These are phyloP conservation scores for Aspergillus terreus DNA, from an alignment of 2,329 filamentous ascomycete genomes.

Conservation along the genomic window DNA sequence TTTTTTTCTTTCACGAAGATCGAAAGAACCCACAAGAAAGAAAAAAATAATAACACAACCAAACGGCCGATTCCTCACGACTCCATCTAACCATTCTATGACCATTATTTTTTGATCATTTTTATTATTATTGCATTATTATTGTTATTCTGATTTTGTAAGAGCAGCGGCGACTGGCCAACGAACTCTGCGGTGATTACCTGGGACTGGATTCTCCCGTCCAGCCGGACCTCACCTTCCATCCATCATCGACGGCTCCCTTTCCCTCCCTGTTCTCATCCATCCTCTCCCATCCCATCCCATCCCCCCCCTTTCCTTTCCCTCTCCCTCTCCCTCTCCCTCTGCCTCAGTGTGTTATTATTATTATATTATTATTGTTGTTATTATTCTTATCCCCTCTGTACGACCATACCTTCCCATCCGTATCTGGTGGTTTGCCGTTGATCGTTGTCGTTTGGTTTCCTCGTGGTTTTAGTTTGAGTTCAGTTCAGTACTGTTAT, in stretches of 20 bases:
- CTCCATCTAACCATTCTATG: conserved; percentile 8
- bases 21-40: conserved; percentile 3
- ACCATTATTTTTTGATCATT: conserved; percentile 15
- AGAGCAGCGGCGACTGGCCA: conserved; percentile 9
- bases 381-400: conserved; percentile 6
- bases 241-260: conserved; percentile 5
- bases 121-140: conserved; percentile 10
- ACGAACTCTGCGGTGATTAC: conserved; percentile 15
- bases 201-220: conserved; percentile 6
- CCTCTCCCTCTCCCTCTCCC: conserved; percentile 12
- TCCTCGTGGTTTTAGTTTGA: conserved; percentile 2
- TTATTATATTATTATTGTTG: background rate
- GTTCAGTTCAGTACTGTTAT: background rate
- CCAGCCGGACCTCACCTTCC: conserved; percentile 2
- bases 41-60: conserved; percentile 13
- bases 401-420: conserved; percentile 1
- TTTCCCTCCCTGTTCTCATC: conserved; percentile 5
- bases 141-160: background rate
- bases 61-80: conserved; percentile 7
- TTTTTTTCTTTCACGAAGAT: conserved; percentile 13
- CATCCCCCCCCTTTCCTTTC: conserved; percentile 7
- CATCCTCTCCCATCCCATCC: conserved; percentile 9
- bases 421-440: too few species aligned
- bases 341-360: conserved; percentile 18
- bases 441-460: too few species aligned